Evolutionary conservation across 169 alveolate species (phyloP).

Genomic region (Fabrea salina): DNA sequence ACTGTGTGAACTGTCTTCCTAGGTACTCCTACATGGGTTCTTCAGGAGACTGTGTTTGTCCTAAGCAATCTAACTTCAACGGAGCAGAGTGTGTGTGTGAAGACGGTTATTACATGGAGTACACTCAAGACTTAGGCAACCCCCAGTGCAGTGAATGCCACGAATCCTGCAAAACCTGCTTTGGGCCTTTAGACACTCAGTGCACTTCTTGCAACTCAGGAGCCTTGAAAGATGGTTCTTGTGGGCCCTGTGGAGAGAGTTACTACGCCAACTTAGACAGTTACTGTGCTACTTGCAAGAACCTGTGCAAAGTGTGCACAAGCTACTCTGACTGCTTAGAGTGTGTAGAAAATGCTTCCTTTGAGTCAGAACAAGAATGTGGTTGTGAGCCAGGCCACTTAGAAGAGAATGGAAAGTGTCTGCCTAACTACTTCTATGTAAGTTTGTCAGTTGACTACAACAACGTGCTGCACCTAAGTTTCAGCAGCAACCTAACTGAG

Average conservation of each 20-base stretch:
- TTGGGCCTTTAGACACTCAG: background rate
- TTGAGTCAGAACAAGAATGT: background rate
- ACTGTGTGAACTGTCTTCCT: no score
- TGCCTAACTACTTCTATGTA: background rate
- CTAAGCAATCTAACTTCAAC: no score
- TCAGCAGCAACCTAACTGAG: background rate
- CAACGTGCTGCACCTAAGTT: background rate
- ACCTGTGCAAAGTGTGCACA: background rate
- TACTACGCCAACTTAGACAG: background rate
- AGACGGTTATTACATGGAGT: no score
- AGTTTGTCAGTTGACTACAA: background rate
- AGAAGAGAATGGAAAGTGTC: background rate
- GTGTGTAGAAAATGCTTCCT: background rate
- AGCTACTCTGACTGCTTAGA: background rate
- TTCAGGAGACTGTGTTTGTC: no score
- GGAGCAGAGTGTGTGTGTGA: no score
- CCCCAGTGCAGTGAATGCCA: background rate
- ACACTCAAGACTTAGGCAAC: no score
- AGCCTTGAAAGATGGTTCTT: background rate
- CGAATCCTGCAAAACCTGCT: background rate
- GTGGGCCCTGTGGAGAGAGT: constrained; percentile 15
- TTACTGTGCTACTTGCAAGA: background rate
- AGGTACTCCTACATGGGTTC: no score
- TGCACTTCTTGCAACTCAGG: background rate
- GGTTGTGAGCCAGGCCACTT: background rate